Conservation (phyloP, 768 basidiomycete genomes). For the Hypsizygus marmoreus region DNA sequence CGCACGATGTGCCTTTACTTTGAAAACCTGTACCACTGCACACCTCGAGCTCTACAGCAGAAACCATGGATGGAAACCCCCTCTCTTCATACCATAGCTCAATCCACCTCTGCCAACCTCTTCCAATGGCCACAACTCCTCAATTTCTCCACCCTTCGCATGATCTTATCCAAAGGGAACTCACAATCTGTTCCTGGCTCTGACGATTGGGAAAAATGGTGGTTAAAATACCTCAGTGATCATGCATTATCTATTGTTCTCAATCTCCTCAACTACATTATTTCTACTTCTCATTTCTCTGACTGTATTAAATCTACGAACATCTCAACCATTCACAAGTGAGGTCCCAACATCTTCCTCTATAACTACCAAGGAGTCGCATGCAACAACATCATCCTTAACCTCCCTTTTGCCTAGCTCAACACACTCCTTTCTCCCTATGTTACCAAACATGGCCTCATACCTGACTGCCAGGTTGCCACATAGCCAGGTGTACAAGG, state of each 20-base stretch:
- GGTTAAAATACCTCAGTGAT: constrained; percentile 25
- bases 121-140: neutral
- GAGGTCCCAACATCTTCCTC: constrained; percentile 21
- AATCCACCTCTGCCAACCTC: neutral
- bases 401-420: constrained; percentile 30
- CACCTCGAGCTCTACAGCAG: no score
- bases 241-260: constrained; percentile 19
- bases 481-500: constrained; percentile 29
- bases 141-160: neutral
- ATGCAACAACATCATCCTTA: constrained; percentile 24
- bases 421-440: constrained; percentile 25
- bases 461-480: constrained; percentile 27
- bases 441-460: constrained; percentile 14
- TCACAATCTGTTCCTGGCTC: constrained; percentile 29
- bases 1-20: no score
- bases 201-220: constrained; percentile 40
- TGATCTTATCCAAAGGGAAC: constrained; percentile 21
- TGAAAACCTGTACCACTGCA: no score
- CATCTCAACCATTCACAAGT: constrained; percentile 30
- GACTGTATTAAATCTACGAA: constrained; percentile 26
- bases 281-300: constrained; percentile 22
- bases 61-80: neutral
- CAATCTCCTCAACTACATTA: constrained; percentile 14
- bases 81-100: neutral
- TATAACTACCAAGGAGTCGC: constrained; percentile 30